Evolutionary conservation across 2,329 filamentous ascomycete species (phyloP), one percentile per base, ranked within the genome.

Genomic region (Ophiostoma quercus): DNA sequence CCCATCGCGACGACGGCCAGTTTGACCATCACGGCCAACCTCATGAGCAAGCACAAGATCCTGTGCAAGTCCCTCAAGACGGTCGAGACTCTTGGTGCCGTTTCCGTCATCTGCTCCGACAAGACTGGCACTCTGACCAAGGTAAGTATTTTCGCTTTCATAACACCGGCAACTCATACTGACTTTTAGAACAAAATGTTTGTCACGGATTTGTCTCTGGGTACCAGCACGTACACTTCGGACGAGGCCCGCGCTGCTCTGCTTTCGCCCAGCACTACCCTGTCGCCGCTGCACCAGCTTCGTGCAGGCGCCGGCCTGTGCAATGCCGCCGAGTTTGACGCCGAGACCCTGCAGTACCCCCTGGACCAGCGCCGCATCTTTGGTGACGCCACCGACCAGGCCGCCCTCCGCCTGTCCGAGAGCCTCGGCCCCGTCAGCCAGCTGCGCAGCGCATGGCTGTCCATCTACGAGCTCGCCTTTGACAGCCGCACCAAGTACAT

Each of bases 401-500:
- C 91, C 22, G 84, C 93, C 39, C 81, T 94, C 5, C 84, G 90
- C 68, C 89, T 94, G 70, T 87, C 90, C 0, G 90, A 93, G 77
- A 80, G 41, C 41, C 41, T 14, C 19, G 66, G 41, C 0, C 80
- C 85, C 0, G 86, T 91, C 0, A 78, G 83, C 0, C 84, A 89
- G 68, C 79, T 90, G 5, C 84, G 88, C 8, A 81, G 82, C 14
- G 81, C 84, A 72, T 92, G 89, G 69, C 80, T 92, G 39, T 86
- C 89, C 0, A 47, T 47, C 5, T 47, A 47, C 6, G 43, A 47
- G 16, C 43, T 47, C 43, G 43, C 43, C 4, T 94, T 94, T 78
- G 93, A 93, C 80, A 92, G 89, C 79, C 92, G 92, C 81, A 93
- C 92, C 79, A 94, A 94, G 78, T 93, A 88, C 76, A 93, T 92